Evolutionary conservation across 169 alveolate species (phyloP), one percentile per base, ranked within the genome.

Genomic region (Neospora caninum): DNA sequence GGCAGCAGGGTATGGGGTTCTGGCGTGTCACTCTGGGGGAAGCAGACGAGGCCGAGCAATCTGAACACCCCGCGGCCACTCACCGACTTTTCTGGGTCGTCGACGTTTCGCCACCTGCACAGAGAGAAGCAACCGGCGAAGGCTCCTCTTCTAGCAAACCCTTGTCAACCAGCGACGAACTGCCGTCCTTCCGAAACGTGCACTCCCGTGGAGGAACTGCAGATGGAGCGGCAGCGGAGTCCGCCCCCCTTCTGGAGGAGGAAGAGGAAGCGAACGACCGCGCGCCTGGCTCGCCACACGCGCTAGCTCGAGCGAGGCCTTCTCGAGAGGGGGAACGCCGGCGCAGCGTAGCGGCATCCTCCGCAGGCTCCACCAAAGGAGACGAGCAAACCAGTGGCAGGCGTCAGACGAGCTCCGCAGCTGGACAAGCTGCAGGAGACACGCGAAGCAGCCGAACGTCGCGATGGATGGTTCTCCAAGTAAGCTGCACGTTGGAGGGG

Each of bases 81-180:
- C 86, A 78, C 20, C 86, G 86, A 18, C 86, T 78, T n/a, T 78
- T 78, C 45, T 78, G 86, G 86, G 86, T 78, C n/a, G 86, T 78
- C 10, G 86, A 78, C 45, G 86, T 78, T 78, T 38, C 45, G 49
- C 86, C 22, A 10, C 45, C 86, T 10, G 20, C 49, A 10, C 22
- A 20, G 43, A 16, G 43, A 78, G 86, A 20, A 20, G 27, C 4
- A 10, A 29, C 31, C 31, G 73, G n/a, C 20, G n/a, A 16, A 4
- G 4, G 4, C 4, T 4, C 58, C 58, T 49, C 58, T 49, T 49
- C 58, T 7, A 49, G 58, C 58, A 49, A 13, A 7, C 58, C 58
- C 22, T 13, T 4, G 13, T 13, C 58, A 49, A 13, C 58, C 13
- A 13, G 58, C 58, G 13, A 49, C 58, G 58, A 49, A 49, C 13